Evolutionary conservation across 1,284 basidiomycete species (phyloP).

Genomic region (Boletus sp.): DNA sequence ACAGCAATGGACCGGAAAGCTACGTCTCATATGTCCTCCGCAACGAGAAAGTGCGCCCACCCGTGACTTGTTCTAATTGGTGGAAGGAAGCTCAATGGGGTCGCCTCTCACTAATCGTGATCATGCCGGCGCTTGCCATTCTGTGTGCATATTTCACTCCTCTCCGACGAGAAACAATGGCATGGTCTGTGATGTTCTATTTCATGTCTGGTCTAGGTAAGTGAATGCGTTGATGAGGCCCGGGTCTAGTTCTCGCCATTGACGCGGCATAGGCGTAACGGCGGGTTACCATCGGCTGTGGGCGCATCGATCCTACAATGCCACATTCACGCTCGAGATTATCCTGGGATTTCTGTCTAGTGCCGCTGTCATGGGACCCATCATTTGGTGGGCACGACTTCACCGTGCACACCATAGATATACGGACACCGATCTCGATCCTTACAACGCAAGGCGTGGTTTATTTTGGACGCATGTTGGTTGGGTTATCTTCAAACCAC

Average conservation of each 20-base stretch:
- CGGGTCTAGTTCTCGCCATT: too few relatives aligned
- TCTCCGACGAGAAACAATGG: conserved; percentile 8
- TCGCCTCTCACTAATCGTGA: conserved; percentile 20
- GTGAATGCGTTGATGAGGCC: not conserved
- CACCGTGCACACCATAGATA: conserved; percentile 92
- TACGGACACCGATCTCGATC: conserved; percentile 92
- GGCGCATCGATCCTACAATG: conserved; percentile 89
- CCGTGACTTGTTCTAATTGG: conserved; percentile 39
- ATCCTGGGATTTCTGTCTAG: conserved; percentile 75
- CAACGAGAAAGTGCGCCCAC: conserved; percentile 53
- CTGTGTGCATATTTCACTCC: conserved; percentile 13
- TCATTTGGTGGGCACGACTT: conserved; percentile 90
- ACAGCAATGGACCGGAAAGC: conserved; percentile 38
- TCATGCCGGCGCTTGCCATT: conserved; percentile 24
- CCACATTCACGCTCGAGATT: conserved; percentile 75
- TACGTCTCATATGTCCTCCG: conserved; percentile 55
- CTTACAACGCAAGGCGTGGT: conserved; percentile 86
- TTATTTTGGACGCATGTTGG: conserved; percentile 79
- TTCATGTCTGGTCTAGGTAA: conserved; percentile 12
- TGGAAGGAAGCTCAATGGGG: conserved; percentile 37
- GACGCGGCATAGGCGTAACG: conserved; percentile 48
- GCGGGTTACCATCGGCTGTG: conserved; percentile 89
- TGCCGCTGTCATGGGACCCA: conserved; percentile 84
- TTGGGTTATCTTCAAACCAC: conserved; percentile 90
- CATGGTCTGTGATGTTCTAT: conserved; percentile 9